Percentiles rank a stretch among this genome's conserved stretches.
Evolutionary conservation across 495 filamentous ascomycete genomes (phyloP).

Genomic region (Astrothelium subdiscretum): DNA sequence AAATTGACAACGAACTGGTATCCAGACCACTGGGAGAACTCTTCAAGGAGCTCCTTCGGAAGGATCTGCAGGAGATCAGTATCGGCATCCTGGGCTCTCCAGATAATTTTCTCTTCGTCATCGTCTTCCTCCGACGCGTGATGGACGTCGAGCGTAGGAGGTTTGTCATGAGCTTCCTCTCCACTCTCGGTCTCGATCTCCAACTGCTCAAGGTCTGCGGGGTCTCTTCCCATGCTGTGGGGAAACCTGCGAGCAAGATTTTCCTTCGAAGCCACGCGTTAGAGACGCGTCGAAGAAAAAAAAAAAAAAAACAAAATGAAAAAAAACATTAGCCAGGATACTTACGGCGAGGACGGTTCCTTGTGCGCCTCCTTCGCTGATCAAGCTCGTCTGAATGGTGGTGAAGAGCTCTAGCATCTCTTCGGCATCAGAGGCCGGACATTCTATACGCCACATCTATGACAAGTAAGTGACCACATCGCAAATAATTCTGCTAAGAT

Average conservation of each 20-base stretch:
- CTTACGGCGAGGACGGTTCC: neutral
- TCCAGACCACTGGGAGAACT: neutral
- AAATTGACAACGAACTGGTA: neutral
- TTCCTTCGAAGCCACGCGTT: neutral
- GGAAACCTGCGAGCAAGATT: neutral
- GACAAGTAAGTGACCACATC: neutral
- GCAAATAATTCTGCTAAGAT: neutral
- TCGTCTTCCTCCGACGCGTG: neutral
- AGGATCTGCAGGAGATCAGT: neutral
- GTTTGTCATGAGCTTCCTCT: neutral
- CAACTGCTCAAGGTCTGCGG: neutral
- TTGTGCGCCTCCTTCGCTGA: neutral
- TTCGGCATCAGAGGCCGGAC: neutral
- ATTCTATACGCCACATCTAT: neutral
- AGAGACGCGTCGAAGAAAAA: too few species aligned
- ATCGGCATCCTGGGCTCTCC: neutral
- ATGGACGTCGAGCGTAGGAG: neutral
- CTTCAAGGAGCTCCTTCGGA: neutral
- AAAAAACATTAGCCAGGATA: neutral
- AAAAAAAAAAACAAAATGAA: neutral
- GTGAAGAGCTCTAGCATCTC: neutral
- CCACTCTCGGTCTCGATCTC: neutral
- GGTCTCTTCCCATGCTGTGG: neutral
- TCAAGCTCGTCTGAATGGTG: neutral
- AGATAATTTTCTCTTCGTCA: neutral